phyloP scores from a whole-genome alignment of 1,284 basidiomycete genomes.

The Coriolopsis trogii region DNA sequence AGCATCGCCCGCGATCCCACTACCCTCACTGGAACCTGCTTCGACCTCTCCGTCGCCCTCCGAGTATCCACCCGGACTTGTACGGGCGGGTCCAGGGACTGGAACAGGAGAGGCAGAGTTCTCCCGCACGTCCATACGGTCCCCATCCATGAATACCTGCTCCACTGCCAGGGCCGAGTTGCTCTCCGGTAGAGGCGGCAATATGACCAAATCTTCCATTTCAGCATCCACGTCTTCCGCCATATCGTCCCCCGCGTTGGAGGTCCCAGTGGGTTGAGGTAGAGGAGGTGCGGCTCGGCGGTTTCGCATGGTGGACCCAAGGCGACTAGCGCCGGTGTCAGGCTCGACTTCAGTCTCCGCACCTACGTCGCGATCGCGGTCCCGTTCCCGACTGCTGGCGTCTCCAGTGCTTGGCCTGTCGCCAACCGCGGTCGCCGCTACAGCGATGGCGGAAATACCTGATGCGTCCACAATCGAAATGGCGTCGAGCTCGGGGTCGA shows the following conservation, averaged over 20 bases:
- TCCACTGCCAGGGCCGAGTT: slow-evolving; percentile 22
- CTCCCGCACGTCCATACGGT: slow-evolving; percentile 23
- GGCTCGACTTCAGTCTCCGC: slow-evolving; percentile 63
- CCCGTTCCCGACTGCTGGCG: slow-evolving; percentile 27
- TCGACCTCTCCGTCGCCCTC: slow-evolving; percentile 32
- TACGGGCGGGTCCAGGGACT: slow-evolving; percentile 16
- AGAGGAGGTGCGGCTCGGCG: slow-evolving; percentile 17
- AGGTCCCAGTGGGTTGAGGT: slow-evolving; percentile 6
- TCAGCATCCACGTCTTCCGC: slow-evolving; percentile 34
- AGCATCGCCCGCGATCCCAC: slow-evolving; percentile 27
- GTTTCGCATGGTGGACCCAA: slow-evolving; percentile 21
- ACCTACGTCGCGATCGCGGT: slow-evolving; percentile 40
- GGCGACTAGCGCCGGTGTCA: slow-evolving; percentile 36
- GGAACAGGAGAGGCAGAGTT: slow-evolving; percentile 28
- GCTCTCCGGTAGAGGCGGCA: slow-evolving; percentile 36
- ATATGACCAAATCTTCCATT: slow-evolving; percentile 32
- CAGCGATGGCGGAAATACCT: slow-evolving; percentile 18
- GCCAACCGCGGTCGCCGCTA: slow-evolving; percentile 19
- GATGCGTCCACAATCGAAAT: slow-evolving; percentile 35
- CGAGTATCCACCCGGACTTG: slow-evolving; percentile 23
- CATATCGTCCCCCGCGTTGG: slow-evolving; percentile 23
- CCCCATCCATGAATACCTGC: slow-evolving; percentile 26
- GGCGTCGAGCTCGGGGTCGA: slow-evolving; percentile 53
- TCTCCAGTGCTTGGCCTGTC: slow-evolving; percentile 27
- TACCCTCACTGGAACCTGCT: slow-evolving; percentile 26